Evolutionary conservation across 192 early-diverging fungal genomes (phyloP).

Genomic region (Linnemannia hyalina): DNA sequence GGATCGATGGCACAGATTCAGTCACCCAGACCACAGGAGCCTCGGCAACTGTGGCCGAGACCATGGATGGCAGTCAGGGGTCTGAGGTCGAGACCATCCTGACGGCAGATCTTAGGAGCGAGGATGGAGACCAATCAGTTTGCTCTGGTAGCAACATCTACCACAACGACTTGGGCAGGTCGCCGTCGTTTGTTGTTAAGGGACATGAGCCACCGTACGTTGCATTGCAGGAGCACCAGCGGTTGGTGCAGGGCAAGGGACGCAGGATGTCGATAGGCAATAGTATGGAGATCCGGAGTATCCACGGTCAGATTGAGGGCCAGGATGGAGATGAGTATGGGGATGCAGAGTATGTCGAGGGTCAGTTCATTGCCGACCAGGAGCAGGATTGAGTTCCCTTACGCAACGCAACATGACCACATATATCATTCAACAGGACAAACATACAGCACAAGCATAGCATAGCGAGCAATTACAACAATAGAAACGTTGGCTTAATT

Average conservation of each 20-base stretch:
- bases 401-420: no score
- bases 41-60: conserved; percentile 2
- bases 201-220: not conserved
- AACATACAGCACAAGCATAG: not conserved
- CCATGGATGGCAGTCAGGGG: not conserved
- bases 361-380: conserved; percentile 18
- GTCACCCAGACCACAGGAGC: not conserved
- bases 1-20: not conserved
- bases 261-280: not conserved
- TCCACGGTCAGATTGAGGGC: not conserved
- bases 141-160: not conserved
- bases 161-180: not conserved
- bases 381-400: not conserved
- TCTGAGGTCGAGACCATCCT: not conserved
- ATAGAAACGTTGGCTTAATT: not conserved
- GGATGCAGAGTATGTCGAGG: conserved; percentile 26
- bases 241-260: not conserved
- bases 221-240: not conserved
- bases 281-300: not conserved
- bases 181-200: not conserved
- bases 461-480: not conserved
- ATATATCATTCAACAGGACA: not conserved
- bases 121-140: not conserved
- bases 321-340: not conserved
- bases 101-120: not conserved